These are phyloP conservation scores for Amaranthus palmeri DNA, from an alignment of 148 eudicot genomes.

Conservation along the genomic window DNA sequence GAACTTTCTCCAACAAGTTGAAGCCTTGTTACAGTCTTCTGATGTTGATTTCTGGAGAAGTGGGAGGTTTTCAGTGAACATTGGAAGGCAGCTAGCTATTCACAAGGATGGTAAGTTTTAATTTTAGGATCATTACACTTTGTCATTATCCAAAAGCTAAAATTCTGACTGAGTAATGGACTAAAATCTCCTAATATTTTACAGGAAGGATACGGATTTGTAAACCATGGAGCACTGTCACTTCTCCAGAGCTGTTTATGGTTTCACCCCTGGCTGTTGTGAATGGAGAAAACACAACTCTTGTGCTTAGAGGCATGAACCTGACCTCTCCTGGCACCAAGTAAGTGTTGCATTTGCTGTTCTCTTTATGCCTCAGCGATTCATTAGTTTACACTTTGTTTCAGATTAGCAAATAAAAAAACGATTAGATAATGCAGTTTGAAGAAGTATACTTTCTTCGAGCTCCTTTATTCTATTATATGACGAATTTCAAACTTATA, in stretches of 20 bases:
- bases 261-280: conserved; percentile 84
- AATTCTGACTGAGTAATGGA: not conserved
- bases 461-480: not conserved
- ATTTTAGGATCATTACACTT: not conserved
- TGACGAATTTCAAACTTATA: not conserved
- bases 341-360: conserved; percentile 19
- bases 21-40: conserved; percentile 40
- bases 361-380: not conserved
- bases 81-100: conserved; percentile 44
- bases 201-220: conserved; percentile 27
- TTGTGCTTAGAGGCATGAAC: conserved; percentile 54
- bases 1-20: conserved; percentile 42
- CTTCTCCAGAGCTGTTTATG: conserved; percentile 53
- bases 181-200: conserved; percentile 2
- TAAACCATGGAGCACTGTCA: conserved; percentile 30
- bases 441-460: not conserved
- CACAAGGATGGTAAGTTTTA: conserved; percentile 25
- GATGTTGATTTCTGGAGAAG: conserved; percentile 62
- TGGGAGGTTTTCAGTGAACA: conserved; percentile 63
- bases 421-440: not conserved
- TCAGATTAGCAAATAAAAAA: not conserved
- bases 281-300: conserved; percentile 54
- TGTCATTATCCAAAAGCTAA: not conserved
- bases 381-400: not conserved
- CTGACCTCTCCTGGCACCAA: conserved; percentile 32